Evolutionary conservation across 2,329 filamentous ascomycete genomes (phyloP).

Genomic region (Microascus cirrosus): DNA sequence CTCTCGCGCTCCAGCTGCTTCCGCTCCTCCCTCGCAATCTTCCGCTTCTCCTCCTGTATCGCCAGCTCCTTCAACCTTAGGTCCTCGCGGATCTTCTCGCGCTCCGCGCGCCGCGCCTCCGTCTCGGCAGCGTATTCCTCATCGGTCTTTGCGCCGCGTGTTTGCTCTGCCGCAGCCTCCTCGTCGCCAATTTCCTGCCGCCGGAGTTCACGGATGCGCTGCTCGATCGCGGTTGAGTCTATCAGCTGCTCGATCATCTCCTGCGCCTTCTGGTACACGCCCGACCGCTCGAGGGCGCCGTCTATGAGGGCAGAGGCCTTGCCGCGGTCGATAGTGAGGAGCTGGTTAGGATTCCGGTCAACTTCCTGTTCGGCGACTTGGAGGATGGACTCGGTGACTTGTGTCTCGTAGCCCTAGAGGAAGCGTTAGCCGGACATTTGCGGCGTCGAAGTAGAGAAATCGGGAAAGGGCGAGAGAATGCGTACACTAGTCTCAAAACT

Average conservation of each 20-base stretch:
- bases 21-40: conserved; percentile 45
- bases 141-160: conserved; percentile 60
- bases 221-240: conserved; percentile 55
- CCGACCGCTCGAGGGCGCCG: conserved; percentile 64
- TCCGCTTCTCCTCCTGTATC: conserved; percentile 49
- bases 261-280: conserved; percentile 63
- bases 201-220: conserved; percentile 57
- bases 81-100: conserved; percentile 51
- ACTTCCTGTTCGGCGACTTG: conserved; percentile 63
- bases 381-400: conserved; percentile 55
- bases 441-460: not conserved
- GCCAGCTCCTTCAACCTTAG: conserved; percentile 46
- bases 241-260: conserved; percentile 57
- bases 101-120: conserved; percentile 44
- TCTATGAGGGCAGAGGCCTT: conserved; percentile 69
- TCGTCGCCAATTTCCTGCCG: conserved; percentile 58
- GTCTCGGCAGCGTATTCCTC: conserved; percentile 62
- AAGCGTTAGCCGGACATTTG: not conserved
- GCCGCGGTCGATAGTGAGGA: conserved; percentile 61
- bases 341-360: conserved; percentile 59
- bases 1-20: conserved; percentile 35
- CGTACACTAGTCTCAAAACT: conserved; percentile 61
- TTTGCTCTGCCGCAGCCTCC: conserved; percentile 52
- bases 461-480: not conserved
- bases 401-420: conserved; percentile 54